Evolutionary conservation across 495 filamentous ascomycete species (phyloP), one percentile per base, ranked within the genome.

Genomic region (Podospora australis): DNA sequence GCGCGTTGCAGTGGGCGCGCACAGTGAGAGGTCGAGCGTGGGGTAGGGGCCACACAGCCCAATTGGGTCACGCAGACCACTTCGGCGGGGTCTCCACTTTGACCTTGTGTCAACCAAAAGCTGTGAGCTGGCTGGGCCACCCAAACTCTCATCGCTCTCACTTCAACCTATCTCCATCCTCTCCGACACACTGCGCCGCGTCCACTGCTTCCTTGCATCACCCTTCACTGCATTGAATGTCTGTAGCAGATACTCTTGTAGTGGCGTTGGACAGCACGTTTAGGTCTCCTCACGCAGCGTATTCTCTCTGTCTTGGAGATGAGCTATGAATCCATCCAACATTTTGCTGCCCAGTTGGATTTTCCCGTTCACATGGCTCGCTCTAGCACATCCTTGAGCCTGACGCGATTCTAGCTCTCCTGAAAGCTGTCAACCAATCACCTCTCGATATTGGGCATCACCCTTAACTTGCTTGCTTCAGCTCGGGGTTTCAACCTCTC

Each of bases 111-210:
- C 39, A 49, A 43, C 29, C 21, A 16, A 26, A 35, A 39, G 30
- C 13, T 32, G 42, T 53, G 50, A 43, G 53, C 48, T 55, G 53
- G 46, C 50, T 39, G 50, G 50, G 29, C 34, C 44, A 47, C 54
- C n/a, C n/a, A n/a, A n/a, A n/a, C n/a, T n/a, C n/a, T n/a, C n/a
- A n/a, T n/a, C n/a, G n/a, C n/a, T n/a, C n/a, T n/a, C n/a, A n/a
- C n/a, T n/a, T n/a, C n/a, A n/a, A n/a, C n/a, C n/a, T n/a, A n/a
- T n/a, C n/a, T n/a, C n/a, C n/a, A n/a, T n/a, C n/a, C n/a, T n/a
- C n/a, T n/a, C n/a, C n/a, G n/a, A n/a, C n/a, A n/a, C n/a, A n/a
- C n/a, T n/a, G n/a, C n/a, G n/a, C n/a, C n/a, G n/a, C n/a, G n/a
- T n/a, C n/a, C n/a, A n/a, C n/a, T n/a, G n/a, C n/a, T n/a, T n/a